Evolutionary conservation across 345 rosid genomes (phyloP), one percentile per base, ranked within the genome.

Genomic region (Camelina laxa): DNA sequence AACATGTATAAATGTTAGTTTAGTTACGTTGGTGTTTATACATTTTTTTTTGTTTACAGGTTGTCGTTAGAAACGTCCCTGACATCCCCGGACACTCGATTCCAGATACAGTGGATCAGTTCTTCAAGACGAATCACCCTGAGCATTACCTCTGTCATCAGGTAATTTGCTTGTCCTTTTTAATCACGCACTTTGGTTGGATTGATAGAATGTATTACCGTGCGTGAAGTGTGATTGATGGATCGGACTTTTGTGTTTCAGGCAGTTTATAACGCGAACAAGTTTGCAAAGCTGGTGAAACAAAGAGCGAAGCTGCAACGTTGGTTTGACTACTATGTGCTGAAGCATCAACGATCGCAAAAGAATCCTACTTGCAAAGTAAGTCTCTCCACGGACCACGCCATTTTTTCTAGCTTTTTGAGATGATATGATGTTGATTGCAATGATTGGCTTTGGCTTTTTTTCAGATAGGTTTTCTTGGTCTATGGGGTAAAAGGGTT

Each of bases 141-240:
- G 87, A 85, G 73, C 89, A 88, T 67, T 95, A 92, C 79, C 98
- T 92, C 41, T 85, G 89, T 83, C 97, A 95, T 58, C 97, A 92
- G 86, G 99, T 92, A 60, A 14, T 58, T 30, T 56, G 39, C 31
- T 62, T 72, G 21, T 19, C 13, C 42, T 42, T n/a, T n/a, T n/a
- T 2, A 50, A 56, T 53, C 47, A 2, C 31, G 42, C 44, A 24
- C 12, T 27, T 48, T 21, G 1, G 4, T 76, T 67, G 58, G 42
- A 38, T 60, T 56, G 31, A n/a, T 57, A 6, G 20, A 58, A 5
- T 33, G 56, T 19, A 16, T 20, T 16, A 6, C 35, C 1, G 14
- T 6, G 36, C 0, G 36, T 33, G 36, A 33, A 33, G 36, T 33
- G 38, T 65, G 57, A 35, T 24, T 74, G 45, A 71, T 58, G 68